Evolutionary conservation across 148 eudicot species (phyloP).

Genomic region (Suaeda aralocaspica): DNA sequence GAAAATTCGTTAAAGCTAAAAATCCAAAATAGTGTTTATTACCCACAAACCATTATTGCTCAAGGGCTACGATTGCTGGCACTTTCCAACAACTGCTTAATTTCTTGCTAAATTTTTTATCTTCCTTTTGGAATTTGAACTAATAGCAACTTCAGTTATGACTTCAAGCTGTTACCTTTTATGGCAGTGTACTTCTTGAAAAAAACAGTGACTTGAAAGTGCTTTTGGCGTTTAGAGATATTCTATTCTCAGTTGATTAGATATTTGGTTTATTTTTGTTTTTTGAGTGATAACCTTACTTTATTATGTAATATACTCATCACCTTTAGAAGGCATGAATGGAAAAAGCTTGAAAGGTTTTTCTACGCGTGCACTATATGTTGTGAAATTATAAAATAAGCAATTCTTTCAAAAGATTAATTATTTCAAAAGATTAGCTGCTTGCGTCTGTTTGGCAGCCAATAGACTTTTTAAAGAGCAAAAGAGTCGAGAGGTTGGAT

Average conservation of each 20-base stretch:
- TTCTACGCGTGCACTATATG: neutral
- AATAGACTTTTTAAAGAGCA: slow-evolving; percentile 45
- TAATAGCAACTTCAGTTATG: neutral
- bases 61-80: neutral
- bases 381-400: neutral
- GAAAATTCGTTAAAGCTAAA: too few relatives aligned
- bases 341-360: neutral
- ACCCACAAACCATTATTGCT: neutral
- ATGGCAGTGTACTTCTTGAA: neutral
- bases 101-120: neutral
- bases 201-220: neutral
- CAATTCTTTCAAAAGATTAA: slow-evolving; percentile 6
- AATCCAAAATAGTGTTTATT: too few relatives aligned
- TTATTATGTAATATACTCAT: neutral
- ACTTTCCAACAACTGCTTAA: neutral
- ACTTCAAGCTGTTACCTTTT: neutral
- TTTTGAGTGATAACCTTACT: neutral
- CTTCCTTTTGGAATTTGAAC: too few relatives aligned
- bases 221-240: neutral
- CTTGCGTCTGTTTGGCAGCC: slow-evolving; percentile 47
- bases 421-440: slow-evolving; percentile 9
- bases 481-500: slow-evolving; percentile 52
- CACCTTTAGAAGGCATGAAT: neutral
- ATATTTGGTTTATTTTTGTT: too few relatives aligned
- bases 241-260: neutral